Base-by-base conservation (phyloP, 768 basidiomycete genomes). In the Lactarius hengduanensis region DNA sequence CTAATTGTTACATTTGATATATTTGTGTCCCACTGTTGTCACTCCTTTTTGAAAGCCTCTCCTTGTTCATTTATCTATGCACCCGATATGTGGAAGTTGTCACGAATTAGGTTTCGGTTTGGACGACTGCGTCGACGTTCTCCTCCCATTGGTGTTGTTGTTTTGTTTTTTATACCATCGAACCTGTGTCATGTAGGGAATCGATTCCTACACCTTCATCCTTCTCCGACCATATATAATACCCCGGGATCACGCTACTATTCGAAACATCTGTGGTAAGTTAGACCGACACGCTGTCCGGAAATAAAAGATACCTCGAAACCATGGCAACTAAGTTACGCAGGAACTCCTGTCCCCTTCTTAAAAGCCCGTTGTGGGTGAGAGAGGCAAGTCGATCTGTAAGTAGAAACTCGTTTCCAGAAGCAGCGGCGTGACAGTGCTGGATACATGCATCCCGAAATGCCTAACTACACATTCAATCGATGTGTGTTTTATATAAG, bases 291-390 rank as follows among this genome's bases (percentile, higher is more conserved):
- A 50, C 22, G 47, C 47, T 36, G 34, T 22, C 28, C 5, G 11
- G 26, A 28, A 30, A 18, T 36, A 26, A 34, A 41, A n/a, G 15
- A 64, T 50, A 20, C 11, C 18, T 8, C 15, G n/a, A 61, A 26
- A 34, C 18, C 18, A 10, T 16, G 38, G 20, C 28, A 28, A 45
- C 67, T 59, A 26, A 26, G 26, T 26, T 26, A 76, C 6, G 67
- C 66, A 0, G 72, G 43, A 11, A 4, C 71, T 73, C 58, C 72
- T 68, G 53, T 76, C 75, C 50, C 70, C 73, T 64, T 73, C 74
- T 76, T n/a, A 38, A 11, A 3, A 47, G 38, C 15, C 10, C 10
- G 7, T 34, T 26, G 22, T 15, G 22, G 13, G 30, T 13, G 16
- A 8, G 55, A 40, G 54, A 28, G 4, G 53, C n/a, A 43, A 4